These are phyloP conservation scores for Heteromeles arbutifolia DNA, from an alignment of 306 rosid genomes.

Conservation along the genomic window DNA sequence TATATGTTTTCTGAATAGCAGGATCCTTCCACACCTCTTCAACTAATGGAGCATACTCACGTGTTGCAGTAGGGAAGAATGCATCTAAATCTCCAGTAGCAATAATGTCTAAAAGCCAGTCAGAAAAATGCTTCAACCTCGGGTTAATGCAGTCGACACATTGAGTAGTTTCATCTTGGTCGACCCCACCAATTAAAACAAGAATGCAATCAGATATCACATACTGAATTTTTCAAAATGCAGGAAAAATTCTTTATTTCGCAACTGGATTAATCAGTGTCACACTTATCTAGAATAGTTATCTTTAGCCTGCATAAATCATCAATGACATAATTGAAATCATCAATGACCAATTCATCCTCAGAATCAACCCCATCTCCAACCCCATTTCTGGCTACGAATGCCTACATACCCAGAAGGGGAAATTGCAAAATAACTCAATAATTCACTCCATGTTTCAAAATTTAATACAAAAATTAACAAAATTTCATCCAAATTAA, in stretches of 20 bases:
- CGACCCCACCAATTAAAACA: slow-evolving; percentile 46
- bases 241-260: not conserved
- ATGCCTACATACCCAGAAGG: no score
- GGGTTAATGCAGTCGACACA: slow-evolving; percentile 84
- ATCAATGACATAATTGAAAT: not conserved
- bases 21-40: slow-evolving; percentile 98
- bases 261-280: not conserved
- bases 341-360: not conserved
- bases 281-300: not conserved
- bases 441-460: no score
- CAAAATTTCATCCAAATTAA: no score
- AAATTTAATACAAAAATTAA: no score
- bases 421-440: no score
- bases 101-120: slow-evolving; percentile 91
- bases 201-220: slow-evolving; percentile 18
- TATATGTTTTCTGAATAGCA: slow-evolving; percentile 80
- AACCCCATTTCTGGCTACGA: no score
- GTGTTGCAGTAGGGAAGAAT: slow-evolving; percentile 96
- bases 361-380: no score
- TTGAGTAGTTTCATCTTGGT: slow-evolving; percentile 29
- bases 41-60: slow-evolving; percentile 93
- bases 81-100: slow-evolving; percentile 98
- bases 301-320: not conserved
- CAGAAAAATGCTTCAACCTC: slow-evolving; percentile 85
- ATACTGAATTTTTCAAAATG: slow-evolving; percentile 13